These are phyloP conservation scores for Didymella pinodella DNA, from an alignment of 2,329 filamentous ascomycete species.

Conservation along the genomic window DNA sequence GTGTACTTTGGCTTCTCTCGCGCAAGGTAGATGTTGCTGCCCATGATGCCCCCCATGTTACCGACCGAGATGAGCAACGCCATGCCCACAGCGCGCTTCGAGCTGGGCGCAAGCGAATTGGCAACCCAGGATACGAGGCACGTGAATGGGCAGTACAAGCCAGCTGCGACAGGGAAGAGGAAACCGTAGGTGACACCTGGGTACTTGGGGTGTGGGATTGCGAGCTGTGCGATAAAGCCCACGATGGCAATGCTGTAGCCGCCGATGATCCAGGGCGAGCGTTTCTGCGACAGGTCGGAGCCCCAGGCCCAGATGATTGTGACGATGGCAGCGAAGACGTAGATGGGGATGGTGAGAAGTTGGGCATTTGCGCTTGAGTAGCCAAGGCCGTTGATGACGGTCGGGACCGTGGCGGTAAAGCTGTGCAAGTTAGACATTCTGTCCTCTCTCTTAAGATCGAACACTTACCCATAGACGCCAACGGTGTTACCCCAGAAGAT, in stretches of 20 bases:
- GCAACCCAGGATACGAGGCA: constrained; percentile 49
- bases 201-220: constrained; percentile 53
- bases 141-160: constrained; percentile 49
- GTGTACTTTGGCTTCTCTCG: constrained; percentile 59
- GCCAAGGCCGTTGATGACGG: constrained; percentile 53
- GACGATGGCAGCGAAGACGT: constrained; percentile 53
- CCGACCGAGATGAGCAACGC: constrained; percentile 60
- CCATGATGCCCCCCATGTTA: constrained; percentile 55
- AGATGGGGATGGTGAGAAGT: constrained; percentile 54
- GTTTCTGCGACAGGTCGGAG: constrained; percentile 61
- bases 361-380: constrained; percentile 54
- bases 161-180: constrained; percentile 48
- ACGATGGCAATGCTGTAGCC: constrained; percentile 60
- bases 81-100: constrained; percentile 56
- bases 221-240: constrained; percentile 65
- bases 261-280: constrained; percentile 63
- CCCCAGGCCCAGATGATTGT: constrained; percentile 55
- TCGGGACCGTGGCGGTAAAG: constrained; percentile 52
- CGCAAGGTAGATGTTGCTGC: constrained; percentile 60
- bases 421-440: constrained; percentile 22
- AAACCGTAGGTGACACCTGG: constrained; percentile 57
- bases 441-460: too few species aligned
- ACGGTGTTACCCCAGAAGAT: constrained; percentile 52
- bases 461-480: constrained; percentile 45
- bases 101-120: constrained; percentile 46